Percentiles rank a stretch among this genome's conserved stretches.
phyloP scores from a whole-genome alignment of 2,329 filamentous ascomycete genomes.

The Reticulascus tulasneorum region DNA sequence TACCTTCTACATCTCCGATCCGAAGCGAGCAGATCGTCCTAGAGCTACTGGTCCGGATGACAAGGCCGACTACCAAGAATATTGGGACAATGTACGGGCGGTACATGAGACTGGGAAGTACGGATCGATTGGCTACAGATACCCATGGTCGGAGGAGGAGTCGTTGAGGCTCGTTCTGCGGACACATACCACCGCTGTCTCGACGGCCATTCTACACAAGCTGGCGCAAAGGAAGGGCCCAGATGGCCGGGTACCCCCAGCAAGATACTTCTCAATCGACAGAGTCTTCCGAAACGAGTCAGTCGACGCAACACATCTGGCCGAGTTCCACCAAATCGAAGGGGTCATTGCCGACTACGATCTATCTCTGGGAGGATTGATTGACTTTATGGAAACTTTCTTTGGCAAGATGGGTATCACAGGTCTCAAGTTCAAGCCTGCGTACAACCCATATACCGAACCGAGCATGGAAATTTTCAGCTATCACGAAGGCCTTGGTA shows the following conservation, averaged over 20 bases:
- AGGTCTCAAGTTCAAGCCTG: constrained; percentile 88
- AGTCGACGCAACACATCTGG: constrained; percentile 93
- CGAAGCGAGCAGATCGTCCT: constrained; percentile 68
- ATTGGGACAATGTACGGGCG: constrained; percentile 81
- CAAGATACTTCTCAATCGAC: constrained; percentile 98
- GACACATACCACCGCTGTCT: constrained; percentile 93
- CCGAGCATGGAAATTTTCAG: constrained; percentile 98
- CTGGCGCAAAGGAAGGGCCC: constrained; percentile 79
- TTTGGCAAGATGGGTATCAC: constrained; percentile 92
- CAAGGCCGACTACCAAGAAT: constrained; percentile 70
- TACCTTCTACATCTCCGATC: constrained; percentile 97
- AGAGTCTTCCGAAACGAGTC: constrained; percentile 97
- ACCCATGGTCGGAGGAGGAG: constrained; percentile 88
- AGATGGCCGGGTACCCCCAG: constrained; percentile 59
- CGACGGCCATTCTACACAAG: constrained; percentile 85
- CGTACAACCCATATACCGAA: constrained; percentile 94
- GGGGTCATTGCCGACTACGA: constrained; percentile 97
- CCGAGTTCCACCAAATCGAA: constrained; percentile 98
- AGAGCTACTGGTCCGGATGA: constrained; percentile 51
- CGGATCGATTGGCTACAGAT: constrained; percentile 93
- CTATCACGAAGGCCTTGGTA: constrained; percentile 82
- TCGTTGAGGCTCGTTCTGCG: constrained; percentile 82
- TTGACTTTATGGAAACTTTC: constrained; percentile 92
- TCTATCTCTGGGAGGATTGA: constrained; percentile 85
- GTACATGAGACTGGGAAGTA: constrained; percentile 92